Conservation (phyloP, 2,329 filamentous ascomycete genomes). For the Neofusicoccum umdonicola region DNA sequence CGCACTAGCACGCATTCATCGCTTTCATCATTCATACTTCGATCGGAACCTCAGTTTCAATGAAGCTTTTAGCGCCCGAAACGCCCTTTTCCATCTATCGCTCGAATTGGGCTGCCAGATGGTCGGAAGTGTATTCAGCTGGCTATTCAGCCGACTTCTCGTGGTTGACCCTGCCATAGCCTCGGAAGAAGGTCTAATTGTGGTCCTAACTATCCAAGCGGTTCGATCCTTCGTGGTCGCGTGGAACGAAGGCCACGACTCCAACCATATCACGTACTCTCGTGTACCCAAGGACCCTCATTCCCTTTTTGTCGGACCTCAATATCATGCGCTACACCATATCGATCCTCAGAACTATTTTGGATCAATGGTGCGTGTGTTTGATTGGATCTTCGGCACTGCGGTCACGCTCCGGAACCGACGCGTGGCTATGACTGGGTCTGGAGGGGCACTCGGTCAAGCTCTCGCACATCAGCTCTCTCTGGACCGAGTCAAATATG, state of each 20-base stretch:
- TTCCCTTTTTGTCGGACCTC: not conserved
- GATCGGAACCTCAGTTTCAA: not conserved
- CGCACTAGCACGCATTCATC: not conserved
- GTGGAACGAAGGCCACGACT: not conserved
- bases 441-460: not conserved
- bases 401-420: not conserved
- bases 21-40: not conserved
- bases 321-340: not conserved
- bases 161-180: not conserved
- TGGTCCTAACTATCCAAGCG: not conserved
- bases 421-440: not conserved
- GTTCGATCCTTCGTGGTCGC: not conserved
- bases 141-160: not conserved
- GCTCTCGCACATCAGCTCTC: not conserved
- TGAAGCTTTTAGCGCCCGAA: not conserved
- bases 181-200: not conserved
- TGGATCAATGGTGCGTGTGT: not conserved
- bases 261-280: not conserved
- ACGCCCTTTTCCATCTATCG: not conserved
- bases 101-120: not conserved
- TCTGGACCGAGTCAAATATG: not conserved
- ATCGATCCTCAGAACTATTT: not conserved
- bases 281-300: not conserved
- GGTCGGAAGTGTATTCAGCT: not conserved
- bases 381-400: slow-evolving; percentile 4